Base-by-base conservation (phyloP, 805 yeast genomes). In the Kuraishia molischiana region DNA sequence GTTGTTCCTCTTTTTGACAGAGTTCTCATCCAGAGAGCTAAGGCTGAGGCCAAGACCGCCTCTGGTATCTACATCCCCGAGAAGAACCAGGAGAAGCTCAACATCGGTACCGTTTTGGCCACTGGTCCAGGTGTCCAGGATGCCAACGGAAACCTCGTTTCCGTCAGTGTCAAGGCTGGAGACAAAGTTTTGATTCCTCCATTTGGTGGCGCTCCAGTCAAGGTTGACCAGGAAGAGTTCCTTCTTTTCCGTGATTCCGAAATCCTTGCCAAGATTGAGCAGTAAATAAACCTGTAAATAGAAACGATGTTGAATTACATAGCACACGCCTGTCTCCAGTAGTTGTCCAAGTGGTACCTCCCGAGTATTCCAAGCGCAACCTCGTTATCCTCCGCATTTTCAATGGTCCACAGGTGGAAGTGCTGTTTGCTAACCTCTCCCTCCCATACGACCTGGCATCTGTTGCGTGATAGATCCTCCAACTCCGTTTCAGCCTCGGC, bases 1-100 rank as follows among this genome's bases (percentile, higher is more conserved):
- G 81, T 92, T 58, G 79, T 81, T 49, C 98, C 98, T 46, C 77
- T 94, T 51, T 72, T 92, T 51, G 97, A 92, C 79, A 83, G 98
- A 67, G 90, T 92, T 44, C 77, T 92, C 46, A 96, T 92, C 45
- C 97, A 89, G 70, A 84, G 97, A 64, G 66, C 82, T 57, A 87
- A 86, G 72, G 95, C 95, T 42, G 81, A 85, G 56, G 73, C 90
- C 48, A 74, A 87, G 69, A 89, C 97, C 42, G 83, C 95, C 41
- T 79, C 92, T 33, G 97, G 97, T 56, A 75, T 89, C 54, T 85
- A 77, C 66, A 81, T 89, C 49, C 97, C 97, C 44, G 97, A 89
- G 67, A 87, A 87, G 73, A 89, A 90, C 71, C 94, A 82, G 52
- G 90, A 85, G 61, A 92, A 90, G 68, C 75, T 87, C 56, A 85